phyloP scores from a whole-genome alignment of 192 early-diverging fungal species.

The Piromyces sp. region DNA sequence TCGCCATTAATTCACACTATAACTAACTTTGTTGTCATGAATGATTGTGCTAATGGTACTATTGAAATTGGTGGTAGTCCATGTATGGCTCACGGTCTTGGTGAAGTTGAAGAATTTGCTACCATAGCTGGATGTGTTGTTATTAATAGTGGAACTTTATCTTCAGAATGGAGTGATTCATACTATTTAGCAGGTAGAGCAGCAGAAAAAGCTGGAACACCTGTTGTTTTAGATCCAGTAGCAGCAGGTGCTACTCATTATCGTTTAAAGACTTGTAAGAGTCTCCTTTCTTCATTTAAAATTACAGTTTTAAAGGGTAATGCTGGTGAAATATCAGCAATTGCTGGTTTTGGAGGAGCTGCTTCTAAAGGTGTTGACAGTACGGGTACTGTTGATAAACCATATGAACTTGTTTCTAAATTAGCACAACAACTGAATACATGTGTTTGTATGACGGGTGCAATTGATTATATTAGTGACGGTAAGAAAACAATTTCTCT shows the following conservation, averaged over 20 bases:
- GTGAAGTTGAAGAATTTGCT: constrained; percentile 32
- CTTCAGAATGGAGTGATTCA: not conserved
- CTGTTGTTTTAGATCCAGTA: constrained; percentile 62
- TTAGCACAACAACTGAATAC: constrained; percentile 17
- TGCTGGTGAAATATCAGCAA: constrained; percentile 56
- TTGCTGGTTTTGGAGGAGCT: constrained; percentile 31
- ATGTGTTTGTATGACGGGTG: constrained; percentile 55
- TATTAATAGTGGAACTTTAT: not conserved
- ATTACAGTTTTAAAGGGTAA: constrained; percentile 68
- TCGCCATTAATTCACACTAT: constrained; percentile 65
- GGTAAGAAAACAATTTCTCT: constrained; percentile 36
- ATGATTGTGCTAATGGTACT: constrained; percentile 70
- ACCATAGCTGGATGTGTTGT: not conserved
- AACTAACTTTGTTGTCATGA: constrained; percentile 69
- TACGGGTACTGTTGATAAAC: constrained; percentile 32
- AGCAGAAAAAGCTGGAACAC: constrained; percentile 27
- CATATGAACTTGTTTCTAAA: constrained; percentile 24
- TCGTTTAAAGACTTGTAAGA: constrained; percentile 22
- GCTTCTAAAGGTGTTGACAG: constrained; percentile 59
- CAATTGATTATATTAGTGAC: constrained; percentile 58
- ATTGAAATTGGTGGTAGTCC: constrained; percentile 66
- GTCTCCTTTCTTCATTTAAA: constrained; percentile 31
- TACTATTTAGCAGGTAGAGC: constrained; percentile 18
- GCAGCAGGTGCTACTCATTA: constrained; percentile 51
- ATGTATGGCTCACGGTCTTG: constrained; percentile 51